A percentile compares a stretch with the other conserved stretches of the same genome.
These are phyloP conservation scores for Talaromyces adpressus DNA, from an alignment of 495 filamentous ascomycete species.

Conservation along the genomic window DNA sequence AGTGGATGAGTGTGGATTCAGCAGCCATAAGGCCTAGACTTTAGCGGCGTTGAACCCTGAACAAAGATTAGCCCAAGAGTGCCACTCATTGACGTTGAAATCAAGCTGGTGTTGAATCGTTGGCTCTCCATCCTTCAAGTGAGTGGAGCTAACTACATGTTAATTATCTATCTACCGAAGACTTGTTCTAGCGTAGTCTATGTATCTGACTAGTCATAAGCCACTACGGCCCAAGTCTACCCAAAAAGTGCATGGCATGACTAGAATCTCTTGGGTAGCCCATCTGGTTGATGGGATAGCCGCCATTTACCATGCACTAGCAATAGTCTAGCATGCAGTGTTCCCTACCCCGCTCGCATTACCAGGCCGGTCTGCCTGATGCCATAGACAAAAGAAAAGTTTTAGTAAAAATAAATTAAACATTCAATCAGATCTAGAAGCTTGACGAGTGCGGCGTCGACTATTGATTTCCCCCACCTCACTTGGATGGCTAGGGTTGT, in stretches of 20 bases:
- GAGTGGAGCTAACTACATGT: neutral
- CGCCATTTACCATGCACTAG: neutral
- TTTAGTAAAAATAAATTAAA: neutral
- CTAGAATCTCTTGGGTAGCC: neutral
- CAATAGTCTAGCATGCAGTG: neutral
- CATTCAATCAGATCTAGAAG: neutral
- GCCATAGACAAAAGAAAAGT: neutral
- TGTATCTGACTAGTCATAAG: neutral
- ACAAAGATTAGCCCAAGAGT: neutral
- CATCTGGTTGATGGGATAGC: slow-evolving; percentile 6
- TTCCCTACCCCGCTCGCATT: slow-evolving; percentile 4
- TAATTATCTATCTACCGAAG: neutral
- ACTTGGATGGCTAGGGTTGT: neutral
- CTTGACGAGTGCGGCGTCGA: neutral
- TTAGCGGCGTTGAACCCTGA: neutral
- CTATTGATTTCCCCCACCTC: neutral
- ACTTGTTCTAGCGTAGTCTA: neutral
- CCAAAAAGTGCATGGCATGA: neutral
- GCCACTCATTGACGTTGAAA: neutral
- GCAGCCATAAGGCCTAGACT: neutral
- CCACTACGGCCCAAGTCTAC: neutral
- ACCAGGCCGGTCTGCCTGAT: neutral
- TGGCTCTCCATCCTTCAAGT: neutral
- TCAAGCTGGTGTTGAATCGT: neutral
- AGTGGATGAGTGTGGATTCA: neutral